Base-by-base conservation (phyloP, 768 basidiomycete genomes). In the Lactarius evosmus region DNA sequence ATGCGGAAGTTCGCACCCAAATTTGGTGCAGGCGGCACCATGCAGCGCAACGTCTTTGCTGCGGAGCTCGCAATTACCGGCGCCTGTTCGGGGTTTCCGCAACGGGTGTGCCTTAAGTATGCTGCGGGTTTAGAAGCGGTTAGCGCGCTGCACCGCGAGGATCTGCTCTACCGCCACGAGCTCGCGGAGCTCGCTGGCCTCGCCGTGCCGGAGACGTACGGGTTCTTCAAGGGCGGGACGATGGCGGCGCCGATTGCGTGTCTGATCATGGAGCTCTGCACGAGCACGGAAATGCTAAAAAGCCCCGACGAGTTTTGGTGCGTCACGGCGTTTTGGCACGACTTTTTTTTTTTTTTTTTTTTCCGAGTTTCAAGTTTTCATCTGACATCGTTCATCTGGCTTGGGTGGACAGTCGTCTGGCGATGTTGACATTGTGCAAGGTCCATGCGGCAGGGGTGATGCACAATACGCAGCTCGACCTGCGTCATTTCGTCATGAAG, bases 401-500 rank as follows among this genome's bases (percentile, higher is more conserved):
- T 40, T 22, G 22, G 14, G 25, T 3, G 19, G 14, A 5, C n/a
- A 63, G 62, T 40, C 56, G 62, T 33, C 56, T 50, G 14, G 62
- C 50, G 27, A 63, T 63, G 62, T 56, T 63, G 46, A 51, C 62
- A 11, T n/a, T 57, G 17, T 63, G 62, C 29, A 56, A 57, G 52
- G 49, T 63, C 9, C 62, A 63, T 22, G 19, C 34, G 27, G 56
- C 50, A 16, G 62, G 62, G 4, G 16, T 63, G 19, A 40, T 63
- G 49, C 62, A 63, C 38, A 63, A 51, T 30, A 40, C 55, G 16
- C 12, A 29, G 30, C 49, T 51, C 50, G 56, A 63, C 50, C 38
- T 57, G 46, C 62, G 56, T 50, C 62, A 63, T 50, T 63, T 63
- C 49, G 62, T 63, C 19, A 63, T 63, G 62, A 57, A 58, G 56